Conservation (phyloP, 495 filamentous ascomycete species). For the Podospora anserina region DNA sequence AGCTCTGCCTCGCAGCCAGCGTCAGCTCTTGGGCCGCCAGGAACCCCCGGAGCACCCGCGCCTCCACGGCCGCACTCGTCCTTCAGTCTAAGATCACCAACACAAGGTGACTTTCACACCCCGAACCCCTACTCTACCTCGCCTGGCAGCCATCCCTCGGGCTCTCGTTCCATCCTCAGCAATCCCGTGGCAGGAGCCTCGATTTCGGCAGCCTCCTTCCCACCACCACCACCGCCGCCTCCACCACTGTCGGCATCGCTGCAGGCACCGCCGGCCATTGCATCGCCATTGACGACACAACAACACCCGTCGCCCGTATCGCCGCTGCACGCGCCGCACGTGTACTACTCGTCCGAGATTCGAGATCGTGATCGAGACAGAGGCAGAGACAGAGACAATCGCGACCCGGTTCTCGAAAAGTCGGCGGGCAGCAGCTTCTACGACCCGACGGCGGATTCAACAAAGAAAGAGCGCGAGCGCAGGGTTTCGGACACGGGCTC, state of each 20-base stretch:
- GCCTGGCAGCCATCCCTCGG: conserved; percentile 26
- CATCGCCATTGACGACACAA: conserved; percentile 12
- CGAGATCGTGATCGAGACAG: conserved; percentile 29
- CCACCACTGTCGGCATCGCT: conserved; percentile 7
- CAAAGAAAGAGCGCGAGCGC: conserved; percentile 30
- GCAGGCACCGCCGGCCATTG: conserved; percentile 7
- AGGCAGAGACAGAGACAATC: not conserved
- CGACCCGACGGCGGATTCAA: conserved; percentile 52
- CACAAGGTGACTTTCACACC: conserved; percentile 40
- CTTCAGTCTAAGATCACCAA: conserved; percentile 41
- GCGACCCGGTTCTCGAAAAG: conserved; percentile 15
- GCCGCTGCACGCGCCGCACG: conserved; percentile 36
- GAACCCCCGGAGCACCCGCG: conserved; percentile 25
- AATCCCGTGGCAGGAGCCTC: conserved; percentile 33
- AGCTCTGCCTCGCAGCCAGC: conserved; percentile 29
- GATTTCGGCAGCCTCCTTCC: conserved; percentile 23
- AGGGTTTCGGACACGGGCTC: conserved; percentile 42
- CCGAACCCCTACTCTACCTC: conserved; percentile 28
- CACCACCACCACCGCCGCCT: not conserved
- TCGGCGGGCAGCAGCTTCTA: conserved; percentile 49
- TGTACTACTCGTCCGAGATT: conserved; percentile 30
- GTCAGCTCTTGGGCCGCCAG: conserved; percentile 19
- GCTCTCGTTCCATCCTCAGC: conserved; percentile 34
- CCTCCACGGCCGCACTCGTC: conserved; percentile 32
- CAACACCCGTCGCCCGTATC: conserved; percentile 19